Base-by-base conservation (phyloP, 2,329 filamentous ascomycete genomes). In the Trichoderma sp. region DNA sequence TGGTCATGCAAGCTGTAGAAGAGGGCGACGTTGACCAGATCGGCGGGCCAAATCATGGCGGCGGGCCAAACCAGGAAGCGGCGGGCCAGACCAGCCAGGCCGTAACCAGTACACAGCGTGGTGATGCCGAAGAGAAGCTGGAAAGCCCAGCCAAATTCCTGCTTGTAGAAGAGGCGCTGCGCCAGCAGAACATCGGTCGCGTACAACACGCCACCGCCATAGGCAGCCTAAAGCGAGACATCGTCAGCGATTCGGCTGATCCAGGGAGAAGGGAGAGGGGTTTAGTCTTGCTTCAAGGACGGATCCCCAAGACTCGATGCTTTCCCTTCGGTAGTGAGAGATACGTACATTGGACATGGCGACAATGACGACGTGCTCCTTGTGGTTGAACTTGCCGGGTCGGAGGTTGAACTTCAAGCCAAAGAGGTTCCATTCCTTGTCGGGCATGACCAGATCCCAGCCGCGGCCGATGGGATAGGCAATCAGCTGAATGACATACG, bases 281-380 rank as follows among this genome's bases (percentile, higher is more conserved):
- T 34, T 34, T 51, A 24, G 21, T 24, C 21, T 24, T 24, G 21
- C 21, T 24, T 41, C 19, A 19, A 12, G 28, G 28, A n/a, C 48
- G n/a, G 7, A n/a, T 44, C 51, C 47, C 47, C 15, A 50, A 28
- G 30, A n/a, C 39, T n/a, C 17, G 12, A 19, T 10, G 30, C 17
- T n/a, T 39, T 39, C 4, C 12, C 34, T 14, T 14, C 34, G 14
- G 39, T 39, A 54, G 14, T 45, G 50, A 12, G 7, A 48, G 30
- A 19, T n/a, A 75, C 83, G 76, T 70, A 86, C 85, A 73, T 87
- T 87, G 2, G 85, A 86, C 85, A 88, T 88, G 72, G 85, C 83
- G 26, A 86, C 84, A 69, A 87, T 85, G 45, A 87, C 76, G 58
- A 85, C 82, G 70, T 87, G 85, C 71, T 88, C 85, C 76, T 87